These are phyloP conservation scores for Malus fusca DNA, from an alignment of 306 rosid genomes.

Conservation along the genomic window DNA sequence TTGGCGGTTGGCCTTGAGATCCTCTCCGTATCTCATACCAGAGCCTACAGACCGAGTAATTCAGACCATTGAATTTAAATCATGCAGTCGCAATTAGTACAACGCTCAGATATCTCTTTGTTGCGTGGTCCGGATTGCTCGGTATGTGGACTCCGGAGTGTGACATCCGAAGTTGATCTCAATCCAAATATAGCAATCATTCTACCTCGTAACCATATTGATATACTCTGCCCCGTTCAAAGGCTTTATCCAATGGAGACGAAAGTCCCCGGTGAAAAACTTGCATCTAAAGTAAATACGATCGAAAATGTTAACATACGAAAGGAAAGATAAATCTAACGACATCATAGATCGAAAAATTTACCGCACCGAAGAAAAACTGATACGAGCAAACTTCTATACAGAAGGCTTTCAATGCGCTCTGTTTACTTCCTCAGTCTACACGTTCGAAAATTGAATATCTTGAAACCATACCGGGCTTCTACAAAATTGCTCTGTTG, in stretches of 20 bases:
- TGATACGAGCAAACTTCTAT: constrained; percentile 7
- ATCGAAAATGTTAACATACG: background rate
- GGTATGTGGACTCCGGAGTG: too few relatives aligned
- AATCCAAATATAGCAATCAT: too few relatives aligned
- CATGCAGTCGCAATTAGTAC: too few relatives aligned
- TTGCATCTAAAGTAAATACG: background rate
- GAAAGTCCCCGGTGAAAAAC: background rate
- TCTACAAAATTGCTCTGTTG: constrained; percentile 24
- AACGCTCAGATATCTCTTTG: too few relatives aligned
- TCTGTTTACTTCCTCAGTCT: constrained; percentile 11
- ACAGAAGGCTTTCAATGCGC: constrained; percentile 24
- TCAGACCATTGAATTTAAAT: too few relatives aligned
- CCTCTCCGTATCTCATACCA: too few relatives aligned
- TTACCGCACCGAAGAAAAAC: background rate
- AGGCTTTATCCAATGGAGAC: background rate
- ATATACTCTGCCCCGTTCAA: background rate
- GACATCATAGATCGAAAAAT: background rate
- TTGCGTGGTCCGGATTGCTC: too few relatives aligned
- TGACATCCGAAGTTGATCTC: too few relatives aligned
- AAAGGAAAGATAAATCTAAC: background rate
- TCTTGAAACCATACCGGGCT: constrained; percentile 15
- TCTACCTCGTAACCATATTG: too few relatives aligned
- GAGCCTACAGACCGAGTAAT: too few relatives aligned
- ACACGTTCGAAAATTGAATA: background rate
- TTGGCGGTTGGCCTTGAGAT: too few relatives aligned